Evolutionary conservation across 768 basidiomycete genomes (phyloP), one percentile per base, ranked within the genome.

Genomic region (Neoboletus subvelutipes): DNA sequence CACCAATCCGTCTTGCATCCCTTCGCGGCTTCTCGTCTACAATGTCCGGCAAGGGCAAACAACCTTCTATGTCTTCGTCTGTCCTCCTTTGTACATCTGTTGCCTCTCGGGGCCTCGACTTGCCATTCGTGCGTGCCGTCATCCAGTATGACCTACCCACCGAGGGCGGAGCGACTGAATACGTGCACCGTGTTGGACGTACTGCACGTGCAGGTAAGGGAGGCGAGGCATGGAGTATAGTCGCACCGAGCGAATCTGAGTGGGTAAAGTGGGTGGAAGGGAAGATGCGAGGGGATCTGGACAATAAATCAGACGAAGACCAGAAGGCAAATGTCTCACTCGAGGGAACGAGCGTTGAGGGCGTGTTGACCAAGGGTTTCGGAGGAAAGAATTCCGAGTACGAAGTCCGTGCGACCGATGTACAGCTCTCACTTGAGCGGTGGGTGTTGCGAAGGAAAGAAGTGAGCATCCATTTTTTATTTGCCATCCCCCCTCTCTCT

Each of bases 111-210:
- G 97, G 97, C 68, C 82, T 99, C 26, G 96, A 98, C 74, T 78
- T 99, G 28, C 94, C 94, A 6, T 81, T 91, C n/a, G 94, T 98
- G 8, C 87, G 89, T 36, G 91, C 92, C 3, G 94, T 99, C 58
- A 76, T 98, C 33, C 97, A 99, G 68, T 97, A 97, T 67, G 97
- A 99, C 70, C 83, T 98, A 22, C 96, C 97, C 1, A 98, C 97
- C 0, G 97, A 99, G 77, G 92, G 94, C 18, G 96, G 97, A 11
- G 87, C 87, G 28, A 97, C 89, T 12, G 97, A 99, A 70, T 98
- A 99, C 64, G 86, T 99, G 11, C 97, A 99, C 75, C 84, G 97
- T 46, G 92, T 98, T 9, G 97, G 97, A 29, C 87, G 97, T 50
- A 99, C 97, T 4, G 97, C 97, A 15, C 92, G 97, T 71, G 95